Percentiles rank a stretch among this genome's conserved stretches.
phyloP scores from a whole-genome alignment of 2,329 filamentous ascomycete species.

The Xylogone sp. region DNA sequence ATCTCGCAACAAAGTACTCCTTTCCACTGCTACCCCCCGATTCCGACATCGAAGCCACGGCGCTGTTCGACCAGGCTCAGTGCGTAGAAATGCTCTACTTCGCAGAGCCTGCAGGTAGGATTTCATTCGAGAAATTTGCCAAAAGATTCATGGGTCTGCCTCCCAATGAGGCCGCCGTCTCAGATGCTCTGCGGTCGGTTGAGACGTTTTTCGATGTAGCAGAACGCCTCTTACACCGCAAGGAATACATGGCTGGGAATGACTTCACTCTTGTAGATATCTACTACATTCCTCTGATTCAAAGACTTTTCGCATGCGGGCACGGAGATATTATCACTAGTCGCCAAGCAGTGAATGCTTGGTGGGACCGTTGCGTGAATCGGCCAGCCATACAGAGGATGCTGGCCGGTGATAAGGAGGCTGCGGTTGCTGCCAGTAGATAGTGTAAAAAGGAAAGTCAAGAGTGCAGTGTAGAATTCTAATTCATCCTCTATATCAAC shows the following conservation, averaged over 20 bases:
- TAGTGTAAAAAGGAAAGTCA: conserved; percentile 15
- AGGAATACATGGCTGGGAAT: conserved; percentile 41
- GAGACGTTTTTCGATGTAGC: conserved; percentile 40
- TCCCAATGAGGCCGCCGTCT: conserved; percentile 36
- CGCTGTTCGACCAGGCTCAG: conserved; percentile 41
- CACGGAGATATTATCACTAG: conserved; percentile 32
- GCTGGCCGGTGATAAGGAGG: conserved; percentile 32
- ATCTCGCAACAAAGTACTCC: conserved; percentile 41
- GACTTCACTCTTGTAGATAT: conserved; percentile 42
- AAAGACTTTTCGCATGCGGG: conserved; percentile 37
- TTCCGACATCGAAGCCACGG: conserved; percentile 35
- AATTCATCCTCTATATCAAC: no score
- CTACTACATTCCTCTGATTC: conserved; percentile 42
- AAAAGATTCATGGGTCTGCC: conserved; percentile 40
- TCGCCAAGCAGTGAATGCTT: conserved; percentile 34
- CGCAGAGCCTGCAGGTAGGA: conserved; percentile 36
- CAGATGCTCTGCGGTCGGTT: conserved; percentile 32
- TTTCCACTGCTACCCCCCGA: conserved; percentile 37
- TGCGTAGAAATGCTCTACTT: conserved; percentile 40
- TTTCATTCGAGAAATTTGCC: conserved; percentile 42
- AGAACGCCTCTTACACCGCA: conserved; percentile 34
- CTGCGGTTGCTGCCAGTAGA: conserved; percentile 21
- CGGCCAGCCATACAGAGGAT: conserved; percentile 34
- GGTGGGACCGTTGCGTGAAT: conserved; percentile 37
- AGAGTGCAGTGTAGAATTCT: no score